phyloP scores from a whole-genome alignment of 257 asterid genomes.

The Lavandula angustifolia region DNA sequence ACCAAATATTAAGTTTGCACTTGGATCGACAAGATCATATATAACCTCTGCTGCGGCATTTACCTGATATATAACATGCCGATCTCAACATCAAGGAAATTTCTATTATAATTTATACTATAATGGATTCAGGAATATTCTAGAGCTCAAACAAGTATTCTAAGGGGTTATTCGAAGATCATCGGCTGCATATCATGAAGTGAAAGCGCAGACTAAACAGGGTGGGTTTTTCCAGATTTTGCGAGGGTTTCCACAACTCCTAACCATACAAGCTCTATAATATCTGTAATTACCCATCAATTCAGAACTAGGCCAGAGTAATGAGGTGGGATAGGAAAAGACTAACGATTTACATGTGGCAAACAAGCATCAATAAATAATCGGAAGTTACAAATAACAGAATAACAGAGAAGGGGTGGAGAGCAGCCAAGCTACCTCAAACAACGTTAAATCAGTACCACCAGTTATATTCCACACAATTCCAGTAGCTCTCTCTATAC shows the following conservation, averaged over 20 bases:
- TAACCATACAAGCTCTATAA: neutral
- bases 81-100: conserved; percentile 14
- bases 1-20: conserved; percentile 93
- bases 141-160: neutral
- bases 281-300: conserved; percentile 3
- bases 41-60: conserved; percentile 96
- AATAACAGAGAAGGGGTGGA: conserved; percentile 10
- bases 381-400: neutral
- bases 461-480: conserved; percentile 98
- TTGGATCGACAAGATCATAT: conserved; percentile 93
- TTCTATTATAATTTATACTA: neutral
- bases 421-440: conserved; percentile 59
- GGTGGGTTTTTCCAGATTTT: neutral
- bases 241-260: neutral
- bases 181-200: too few relatives aligned
- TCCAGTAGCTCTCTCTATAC: conserved; percentile 95
- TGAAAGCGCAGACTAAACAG: neutral
- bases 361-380: neutral
- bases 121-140: neutral
- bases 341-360: neutral
- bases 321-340: neutral
- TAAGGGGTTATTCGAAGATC: too few relatives aligned
- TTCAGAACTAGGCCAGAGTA: neutral
- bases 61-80: conserved; percentile 47
- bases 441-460: conserved; percentile 85